Evolutionary conservation across 2,329 filamentous ascomycete species (phyloP).

Genomic region (Penicillium nordicum): DNA sequence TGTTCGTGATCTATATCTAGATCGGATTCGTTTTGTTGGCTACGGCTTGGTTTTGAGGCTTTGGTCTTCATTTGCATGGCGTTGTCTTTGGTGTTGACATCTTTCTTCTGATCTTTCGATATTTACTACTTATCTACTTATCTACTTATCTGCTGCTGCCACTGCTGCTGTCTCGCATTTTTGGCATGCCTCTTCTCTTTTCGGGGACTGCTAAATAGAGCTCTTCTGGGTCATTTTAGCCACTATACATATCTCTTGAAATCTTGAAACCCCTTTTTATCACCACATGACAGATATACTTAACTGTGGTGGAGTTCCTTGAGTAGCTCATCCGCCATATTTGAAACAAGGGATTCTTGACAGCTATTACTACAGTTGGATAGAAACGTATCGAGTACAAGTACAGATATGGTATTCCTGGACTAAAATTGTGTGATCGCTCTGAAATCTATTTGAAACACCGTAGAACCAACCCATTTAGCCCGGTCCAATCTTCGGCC

Average conservation of each 20-base stretch:
- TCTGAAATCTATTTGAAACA: background rate
- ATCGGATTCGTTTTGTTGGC: constrained; percentile 12
- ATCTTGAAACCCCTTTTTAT: background rate
- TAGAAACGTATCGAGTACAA: background rate
- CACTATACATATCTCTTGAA: background rate
- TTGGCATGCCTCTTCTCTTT: constrained; percentile 7
- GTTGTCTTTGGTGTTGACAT: constrained; percentile 24
- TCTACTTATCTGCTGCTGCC: background rate
- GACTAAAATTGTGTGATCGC: background rate
- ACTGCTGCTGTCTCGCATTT: constrained; percentile 6
- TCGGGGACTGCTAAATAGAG: constrained; percentile 20
- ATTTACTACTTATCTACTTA: background rate
- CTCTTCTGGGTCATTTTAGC: constrained; percentile 13
- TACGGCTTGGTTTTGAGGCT: constrained; percentile 6
- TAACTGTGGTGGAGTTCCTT: background rate
- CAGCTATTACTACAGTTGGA: background rate
- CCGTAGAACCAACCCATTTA: constrained; percentile 20
- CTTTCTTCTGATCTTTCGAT: background rate
- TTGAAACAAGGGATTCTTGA: background rate
- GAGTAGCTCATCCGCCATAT: too few relatives aligned
- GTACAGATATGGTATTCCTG: background rate
- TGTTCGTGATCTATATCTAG: constrained; percentile 8
- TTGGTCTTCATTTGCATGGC: constrained; percentile 24
- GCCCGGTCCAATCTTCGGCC: constrained; percentile 43
- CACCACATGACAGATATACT: background rate